Evolutionary conservation across 2,329 filamentous ascomycete species (phyloP).

Genomic region (Pseudocercospora cruenta): DNA sequence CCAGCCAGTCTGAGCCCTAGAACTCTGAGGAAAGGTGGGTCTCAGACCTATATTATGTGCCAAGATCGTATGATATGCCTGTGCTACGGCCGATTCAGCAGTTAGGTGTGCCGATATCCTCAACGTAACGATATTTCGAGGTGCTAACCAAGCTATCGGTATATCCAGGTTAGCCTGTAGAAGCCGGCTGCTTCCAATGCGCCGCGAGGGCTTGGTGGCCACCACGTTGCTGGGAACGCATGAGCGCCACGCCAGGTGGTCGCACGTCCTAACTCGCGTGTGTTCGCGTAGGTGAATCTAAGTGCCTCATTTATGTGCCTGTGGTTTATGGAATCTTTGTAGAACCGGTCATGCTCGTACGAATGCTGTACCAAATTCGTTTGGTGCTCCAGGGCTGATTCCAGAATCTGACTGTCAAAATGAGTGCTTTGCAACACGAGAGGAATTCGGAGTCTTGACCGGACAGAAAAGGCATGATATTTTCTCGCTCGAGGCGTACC

Average conservation of each 20-base stretch:
- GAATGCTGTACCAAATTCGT: neutral
- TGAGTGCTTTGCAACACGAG: neutral
- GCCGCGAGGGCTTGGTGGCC: neutral
- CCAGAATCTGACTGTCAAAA: neutral
- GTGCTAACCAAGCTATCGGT: too few species aligned
- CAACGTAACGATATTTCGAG: too few species aligned
- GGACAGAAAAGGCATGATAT: neutral
- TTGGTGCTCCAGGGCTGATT: neutral
- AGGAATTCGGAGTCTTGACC: neutral
- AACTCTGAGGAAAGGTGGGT: too few species aligned
- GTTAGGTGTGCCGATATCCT: too few species aligned
- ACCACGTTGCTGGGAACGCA: neutral
- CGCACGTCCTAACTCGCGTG: neutral
- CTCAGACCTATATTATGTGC: too few species aligned
- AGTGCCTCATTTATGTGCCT: neutral
- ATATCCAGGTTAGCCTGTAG: too few species aligned
- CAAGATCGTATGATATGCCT: too few species aligned
- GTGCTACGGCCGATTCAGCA: too few species aligned
- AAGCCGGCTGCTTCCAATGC: neutral
- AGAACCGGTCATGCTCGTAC: neutral
- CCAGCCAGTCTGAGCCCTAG: too few species aligned
- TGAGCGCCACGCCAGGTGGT: neutral
- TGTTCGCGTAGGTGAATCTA: neutral
- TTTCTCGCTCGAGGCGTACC: neutral
- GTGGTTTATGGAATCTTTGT: neutral